phyloP scores from a whole-genome alignment of 805 yeast species.

The Candida ascalaphidarum region DNA sequence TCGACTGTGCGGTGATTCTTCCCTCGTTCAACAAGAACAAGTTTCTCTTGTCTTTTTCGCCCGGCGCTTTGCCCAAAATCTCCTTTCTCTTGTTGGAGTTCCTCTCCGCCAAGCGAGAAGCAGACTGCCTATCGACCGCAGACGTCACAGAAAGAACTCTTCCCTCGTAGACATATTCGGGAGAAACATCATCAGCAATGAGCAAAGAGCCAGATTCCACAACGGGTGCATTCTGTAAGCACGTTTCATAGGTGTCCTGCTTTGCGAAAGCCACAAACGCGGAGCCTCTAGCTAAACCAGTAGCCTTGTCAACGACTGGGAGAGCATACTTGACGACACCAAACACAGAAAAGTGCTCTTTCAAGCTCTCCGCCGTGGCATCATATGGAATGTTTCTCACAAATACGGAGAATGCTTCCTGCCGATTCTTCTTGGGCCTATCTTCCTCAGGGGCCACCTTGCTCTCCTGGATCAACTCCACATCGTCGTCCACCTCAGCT shows the following conservation, averaged over 20 bases:
- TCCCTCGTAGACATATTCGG: slow-evolving; percentile 86
- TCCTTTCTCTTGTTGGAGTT: slow-evolving; percentile 69
- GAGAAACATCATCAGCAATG: slow-evolving; percentile 87
- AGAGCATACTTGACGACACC: slow-evolving; percentile 89
- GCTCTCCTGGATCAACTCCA: too few relatives aligned
- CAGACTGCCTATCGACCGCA: slow-evolving; percentile 82
- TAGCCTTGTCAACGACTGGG: slow-evolving; percentile 80
- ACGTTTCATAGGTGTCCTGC: slow-evolving; percentile 54
- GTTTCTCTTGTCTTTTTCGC: slow-evolving; percentile 76
- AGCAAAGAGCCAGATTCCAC: slow-evolving; percentile 54
- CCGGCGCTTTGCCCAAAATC: slow-evolving; percentile 70
- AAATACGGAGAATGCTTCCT: slow-evolving; percentile 67
- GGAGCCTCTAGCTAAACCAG: slow-evolving; percentile 87
- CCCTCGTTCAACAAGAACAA: slow-evolving; percentile 89
- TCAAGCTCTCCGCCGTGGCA: slow-evolving; percentile 72
- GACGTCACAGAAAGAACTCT: slow-evolving; percentile 77
- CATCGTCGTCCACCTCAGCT: slow-evolving; percentile 24
- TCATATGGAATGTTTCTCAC: slow-evolving; percentile 93
- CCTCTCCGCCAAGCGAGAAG: slow-evolving; percentile 62
- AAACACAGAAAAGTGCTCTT: slow-evolving; percentile 71
- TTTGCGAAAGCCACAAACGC: slow-evolving; percentile 84
- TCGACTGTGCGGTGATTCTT: slow-evolving; percentile 72
- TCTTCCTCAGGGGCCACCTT: slow-evolving; percentile 10
- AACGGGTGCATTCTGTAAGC: slow-evolving; percentile 74
- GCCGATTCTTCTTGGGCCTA: slow-evolving; percentile 41